These are phyloP conservation scores for Pisolithus microcarpus DNA, from an alignment of 768 basidiomycete species.

Conservation along the genomic window DNA sequence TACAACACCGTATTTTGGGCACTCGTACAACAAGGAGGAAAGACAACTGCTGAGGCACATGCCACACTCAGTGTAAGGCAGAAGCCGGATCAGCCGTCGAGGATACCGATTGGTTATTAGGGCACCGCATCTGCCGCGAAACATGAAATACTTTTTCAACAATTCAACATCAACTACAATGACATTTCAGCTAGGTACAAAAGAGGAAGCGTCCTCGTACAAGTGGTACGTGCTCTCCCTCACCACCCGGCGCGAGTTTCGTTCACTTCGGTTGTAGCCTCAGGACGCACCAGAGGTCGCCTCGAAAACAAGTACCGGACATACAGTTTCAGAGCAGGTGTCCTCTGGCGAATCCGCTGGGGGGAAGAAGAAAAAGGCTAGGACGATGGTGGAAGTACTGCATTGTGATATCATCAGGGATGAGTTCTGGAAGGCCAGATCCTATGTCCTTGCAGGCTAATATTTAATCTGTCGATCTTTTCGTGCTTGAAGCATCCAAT, in stretches of 20 bases:
- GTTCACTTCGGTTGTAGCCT: slow-evolving; percentile 6
- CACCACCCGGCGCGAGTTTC: not conserved
- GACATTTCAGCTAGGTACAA: slow-evolving; percentile 59
- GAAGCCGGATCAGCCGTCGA: not conserved
- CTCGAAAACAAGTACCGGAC: not conserved
- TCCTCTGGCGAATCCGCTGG: slow-evolving; percentile 1
- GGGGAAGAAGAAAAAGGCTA: slow-evolving; percentile 28
- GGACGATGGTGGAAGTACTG: slow-evolving; percentile 46
- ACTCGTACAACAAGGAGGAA: slow-evolving; percentile 74
- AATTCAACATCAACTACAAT: slow-evolving; percentile 87
- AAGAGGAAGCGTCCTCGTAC: slow-evolving; percentile 80
- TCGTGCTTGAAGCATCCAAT: too few species aligned
- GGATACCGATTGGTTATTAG: slow-evolving; percentile 35
- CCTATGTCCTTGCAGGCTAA: slow-evolving; percentile 43
- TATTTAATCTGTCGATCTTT: not conserved
- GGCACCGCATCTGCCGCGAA: slow-evolving; percentile 87
- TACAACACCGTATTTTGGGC: slow-evolving; percentile 98
- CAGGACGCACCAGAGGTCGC: not conserved
- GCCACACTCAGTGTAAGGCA: slow-evolving; percentile 58
- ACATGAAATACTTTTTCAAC: slow-evolving; percentile 81
- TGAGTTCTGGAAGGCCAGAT: slow-evolving; percentile 67
- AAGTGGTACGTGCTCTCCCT: slow-evolving; percentile 36
- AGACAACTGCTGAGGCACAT: slow-evolving; percentile 77
- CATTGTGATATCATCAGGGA: slow-evolving; percentile 84
- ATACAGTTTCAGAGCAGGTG: not conserved